Base-by-base conservation (phyloP, 2,329 filamentous ascomycete species). In the Penicillium sp. region DNA sequence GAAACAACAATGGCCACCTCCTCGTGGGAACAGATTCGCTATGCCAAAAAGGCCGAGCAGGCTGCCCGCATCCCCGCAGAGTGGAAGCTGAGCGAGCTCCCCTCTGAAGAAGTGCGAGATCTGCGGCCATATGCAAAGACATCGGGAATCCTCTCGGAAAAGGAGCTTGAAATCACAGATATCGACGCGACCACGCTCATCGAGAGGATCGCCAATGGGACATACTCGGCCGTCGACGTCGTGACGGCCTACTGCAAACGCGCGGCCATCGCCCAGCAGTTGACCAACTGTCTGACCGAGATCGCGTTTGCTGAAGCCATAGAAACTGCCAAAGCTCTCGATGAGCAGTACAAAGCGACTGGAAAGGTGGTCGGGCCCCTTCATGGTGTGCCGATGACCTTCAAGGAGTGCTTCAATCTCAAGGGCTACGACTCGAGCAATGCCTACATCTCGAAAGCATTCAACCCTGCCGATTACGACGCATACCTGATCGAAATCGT, bases 301-400 rank as follows among this genome's bases (percentile, higher is more conserved):
- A 50, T 40, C 4, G 23, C 20, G 4, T 50, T 50, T 12, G 28
- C 26, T 5, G 28, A 40, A 24, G 47, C 47, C 2, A 35, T 50
- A 3, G 26, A 33, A 8, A 38, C 23, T 11, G 47, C 47, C 12
- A 50, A 35, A 40, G 26, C 14, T 7, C 28, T 33, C 5, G 47
- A 50, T 24, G 47, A 35, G 16, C 26, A 50, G 4, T 40, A n/a
- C 14, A 23, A 33, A 18, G 20, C 11, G 14, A 50, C 26, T 3
- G 47, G 47, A 2, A 50, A 50, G 47, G 71, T 79, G 1, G 65
- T 81, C 2, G 84, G 84, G 0, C 83, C 84, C 1, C 73, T 88
- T 0, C 83, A 87, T 64, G 84, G 85, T 8, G 71, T 87, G 0
- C 84, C 84, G 0, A 74, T 88, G 48, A 76, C 73, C 33, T 59